Evolutionary conservation across 306 rosid species (phyloP).

Genomic region (Amphicarpaea edgeworthii): DNA sequence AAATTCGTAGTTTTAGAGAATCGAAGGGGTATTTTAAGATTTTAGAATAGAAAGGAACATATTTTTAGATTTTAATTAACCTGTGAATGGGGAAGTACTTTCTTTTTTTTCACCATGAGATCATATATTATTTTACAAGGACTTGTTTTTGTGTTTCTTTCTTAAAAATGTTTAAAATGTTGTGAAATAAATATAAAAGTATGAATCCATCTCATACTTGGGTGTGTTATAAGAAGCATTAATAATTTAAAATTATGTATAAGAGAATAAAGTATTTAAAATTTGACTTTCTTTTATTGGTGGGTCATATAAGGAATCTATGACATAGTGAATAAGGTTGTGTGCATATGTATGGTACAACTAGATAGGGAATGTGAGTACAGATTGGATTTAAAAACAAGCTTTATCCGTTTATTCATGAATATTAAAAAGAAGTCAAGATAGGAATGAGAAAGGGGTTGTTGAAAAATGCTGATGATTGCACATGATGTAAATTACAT

Average conservation of each 20-base stretch:
- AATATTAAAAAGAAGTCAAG: slow-evolving; percentile 43
- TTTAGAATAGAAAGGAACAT: not conserved
- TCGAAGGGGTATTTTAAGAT: not conserved
- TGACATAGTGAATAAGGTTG: slow-evolving; percentile 30
- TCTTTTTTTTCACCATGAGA: no score
- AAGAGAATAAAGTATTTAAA: slow-evolving; percentile 9
- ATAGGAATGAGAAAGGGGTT: slow-evolving; percentile 35
- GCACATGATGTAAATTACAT: slow-evolving; percentile 52
- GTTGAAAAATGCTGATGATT: slow-evolving; percentile 45
- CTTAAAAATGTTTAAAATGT: not conserved
- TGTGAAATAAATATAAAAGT: not conserved
- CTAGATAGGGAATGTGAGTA: slow-evolving; percentile 47
- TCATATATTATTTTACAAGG: not conserved
- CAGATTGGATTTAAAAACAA: slow-evolving; percentile 37
- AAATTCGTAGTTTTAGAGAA: not conserved
- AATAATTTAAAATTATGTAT: not conserved
- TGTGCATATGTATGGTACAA: slow-evolving; percentile 44
- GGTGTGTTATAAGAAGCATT: not conserved
- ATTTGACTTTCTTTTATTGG: slow-evolving; percentile 38
- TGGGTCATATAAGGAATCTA: slow-evolving; percentile 51
- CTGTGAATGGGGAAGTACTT: not conserved
- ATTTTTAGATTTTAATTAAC: no score
- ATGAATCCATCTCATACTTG: not conserved
- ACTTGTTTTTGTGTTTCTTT: slow-evolving; percentile 5
- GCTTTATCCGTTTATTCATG: slow-evolving; percentile 40